These are phyloP conservation scores for Eucalyptus tenuipes DNA, from an alignment of 345 rosid species.

Conservation along the genomic window DNA sequence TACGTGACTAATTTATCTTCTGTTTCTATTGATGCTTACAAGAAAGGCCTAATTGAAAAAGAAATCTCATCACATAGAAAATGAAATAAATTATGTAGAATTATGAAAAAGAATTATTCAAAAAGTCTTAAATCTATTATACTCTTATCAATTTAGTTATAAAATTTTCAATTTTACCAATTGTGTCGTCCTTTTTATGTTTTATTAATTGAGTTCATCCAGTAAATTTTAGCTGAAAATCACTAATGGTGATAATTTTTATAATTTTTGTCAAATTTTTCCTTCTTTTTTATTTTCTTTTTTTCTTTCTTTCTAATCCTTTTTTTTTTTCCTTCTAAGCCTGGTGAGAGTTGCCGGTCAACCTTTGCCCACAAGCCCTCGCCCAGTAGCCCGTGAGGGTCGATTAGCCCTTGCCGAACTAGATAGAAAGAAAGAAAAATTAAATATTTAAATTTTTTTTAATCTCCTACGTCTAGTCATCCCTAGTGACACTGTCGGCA, in stretches of 20 bases:
- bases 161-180: too few relatives aligned
- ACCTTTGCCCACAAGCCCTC: fast-evolving
- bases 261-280: too few relatives aligned
- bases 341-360: too few relatives aligned
- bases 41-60: background rate
- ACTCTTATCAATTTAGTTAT: background rate
- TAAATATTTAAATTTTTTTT: too few relatives aligned
- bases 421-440: too few relatives aligned
- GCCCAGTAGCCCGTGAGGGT: fast-evolving
- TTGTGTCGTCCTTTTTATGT: fast-evolving
- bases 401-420: fast-evolving
- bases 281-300: too few relatives aligned
- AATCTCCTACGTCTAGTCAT: fast-evolving
- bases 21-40: background rate
- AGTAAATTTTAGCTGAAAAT: fast-evolving
- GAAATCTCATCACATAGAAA: background rate
- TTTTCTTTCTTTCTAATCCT: too few relatives aligned
- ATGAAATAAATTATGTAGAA: background rate
- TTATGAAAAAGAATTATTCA: fast-evolving
- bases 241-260: fast-evolving
- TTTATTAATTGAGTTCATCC: fast-evolving
- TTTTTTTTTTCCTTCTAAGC: background rate
- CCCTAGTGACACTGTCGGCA: fast-evolving
- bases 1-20: background rate
- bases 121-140: background rate